Evolutionary conservation across 192 early-diverging fungal genomes (phyloP).

Genomic region (Backusella australiensis): DNA sequence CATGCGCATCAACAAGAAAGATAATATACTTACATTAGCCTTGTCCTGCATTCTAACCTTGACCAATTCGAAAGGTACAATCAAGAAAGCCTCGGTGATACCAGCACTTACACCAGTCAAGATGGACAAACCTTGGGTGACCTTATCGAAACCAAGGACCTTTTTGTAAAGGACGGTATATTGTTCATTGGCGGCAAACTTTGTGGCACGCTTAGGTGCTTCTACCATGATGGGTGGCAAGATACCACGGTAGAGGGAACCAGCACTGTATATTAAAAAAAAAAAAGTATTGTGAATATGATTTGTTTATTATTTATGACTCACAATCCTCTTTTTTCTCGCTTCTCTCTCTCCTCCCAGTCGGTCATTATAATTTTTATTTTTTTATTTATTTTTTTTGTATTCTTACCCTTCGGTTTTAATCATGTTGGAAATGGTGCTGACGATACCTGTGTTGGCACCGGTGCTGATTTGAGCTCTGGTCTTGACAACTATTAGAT

Average conservation of each 20-base stretch:
- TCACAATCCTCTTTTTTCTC: neutral
- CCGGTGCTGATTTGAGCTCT: slow-evolving; percentile 75
- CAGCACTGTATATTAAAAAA: slow-evolving; percentile 15
- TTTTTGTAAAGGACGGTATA: slow-evolving; percentile 68
- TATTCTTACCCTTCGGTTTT: slow-evolving; percentile 34
- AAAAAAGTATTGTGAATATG: neutral
- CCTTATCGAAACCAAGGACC: slow-evolving; percentile 70
- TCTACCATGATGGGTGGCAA: slow-evolving; percentile 94
- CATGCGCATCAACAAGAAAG: neutral
- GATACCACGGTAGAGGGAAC: slow-evolving; percentile 87
- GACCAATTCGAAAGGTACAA: slow-evolving; percentile 90
- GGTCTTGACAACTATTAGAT: slow-evolving; percentile 78
- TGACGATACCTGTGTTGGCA: slow-evolving; percentile 26
- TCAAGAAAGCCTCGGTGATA: slow-evolving; percentile 87
- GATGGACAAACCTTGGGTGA: slow-evolving; percentile 74
- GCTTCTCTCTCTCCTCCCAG: neutral
- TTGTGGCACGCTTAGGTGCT: slow-evolving; percentile 96
- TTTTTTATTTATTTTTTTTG: neutral
- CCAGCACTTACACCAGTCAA: slow-evolving; percentile 90
- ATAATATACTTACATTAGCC: slow-evolving; percentile 31
- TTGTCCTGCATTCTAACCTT: slow-evolving; percentile 94
- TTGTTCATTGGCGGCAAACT: slow-evolving; percentile 94
- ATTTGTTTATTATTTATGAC: slow-evolving; percentile 1
- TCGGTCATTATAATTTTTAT: slow-evolving; percentile 2
- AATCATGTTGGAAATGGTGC: slow-evolving; percentile 27